Evolutionary conservation across 805 yeast species (phyloP).

Genomic region (Cyberlindnera maclurae): DNA sequence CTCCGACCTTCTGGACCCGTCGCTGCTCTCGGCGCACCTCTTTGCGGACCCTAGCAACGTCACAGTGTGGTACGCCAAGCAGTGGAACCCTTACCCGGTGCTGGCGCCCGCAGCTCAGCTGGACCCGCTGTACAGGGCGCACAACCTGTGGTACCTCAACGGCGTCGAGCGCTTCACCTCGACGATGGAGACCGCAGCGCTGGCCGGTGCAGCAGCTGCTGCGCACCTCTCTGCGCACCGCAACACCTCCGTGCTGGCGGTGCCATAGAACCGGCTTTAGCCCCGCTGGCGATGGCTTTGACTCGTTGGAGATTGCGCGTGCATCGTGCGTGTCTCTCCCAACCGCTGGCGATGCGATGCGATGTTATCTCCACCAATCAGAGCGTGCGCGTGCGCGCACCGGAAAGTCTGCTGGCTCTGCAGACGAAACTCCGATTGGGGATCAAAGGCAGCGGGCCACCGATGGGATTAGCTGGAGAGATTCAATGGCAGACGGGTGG

Average conservation of each 20-base stretch:
- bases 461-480: no score
- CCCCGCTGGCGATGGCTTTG: no score
- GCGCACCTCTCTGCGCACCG: slow-evolving; percentile 29
- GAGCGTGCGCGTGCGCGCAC: no score
- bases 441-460: no score
- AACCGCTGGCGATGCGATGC: no score
- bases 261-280: slow-evolving; percentile 2
- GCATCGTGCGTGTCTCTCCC: no score
- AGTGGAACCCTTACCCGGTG: slow-evolving; percentile 40
- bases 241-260: slow-evolving; percentile 18
- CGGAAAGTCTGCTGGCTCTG: no score
- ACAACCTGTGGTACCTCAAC: slow-evolving; percentile 36
- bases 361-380: no score
- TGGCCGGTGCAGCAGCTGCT: slow-evolving; percentile 45
- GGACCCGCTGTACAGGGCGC: slow-evolving; percentile 25
- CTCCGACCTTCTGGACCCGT: slow-evolving; percentile 15
- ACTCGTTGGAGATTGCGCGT: no score
- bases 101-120: slow-evolving; percentile 26
- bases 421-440: no score
- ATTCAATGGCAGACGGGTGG: no score
- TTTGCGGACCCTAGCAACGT: slow-evolving; percentile 19
- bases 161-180: slow-evolving; percentile 40
- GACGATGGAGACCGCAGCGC: slow-evolving; percentile 45
- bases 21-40: slow-evolving; percentile 12
- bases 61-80: slow-evolving; percentile 25